phyloP scores from a whole-genome alignment of 768 basidiomycete species.

The Chalciporus piperatus region DNA sequence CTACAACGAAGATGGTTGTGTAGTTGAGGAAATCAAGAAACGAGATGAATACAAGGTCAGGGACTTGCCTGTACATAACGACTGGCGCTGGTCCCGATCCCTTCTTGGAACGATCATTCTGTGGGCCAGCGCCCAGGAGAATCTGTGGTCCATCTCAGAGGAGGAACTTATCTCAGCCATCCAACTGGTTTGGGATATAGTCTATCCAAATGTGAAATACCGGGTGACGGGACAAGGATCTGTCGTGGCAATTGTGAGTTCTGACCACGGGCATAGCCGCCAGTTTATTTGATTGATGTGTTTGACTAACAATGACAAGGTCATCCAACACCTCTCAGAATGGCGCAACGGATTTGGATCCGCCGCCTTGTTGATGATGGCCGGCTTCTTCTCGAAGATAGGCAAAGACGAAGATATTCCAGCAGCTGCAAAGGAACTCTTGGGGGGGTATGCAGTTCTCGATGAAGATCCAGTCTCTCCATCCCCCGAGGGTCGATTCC shows the following conservation, averaged over 20 bases:
- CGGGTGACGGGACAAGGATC: too few species aligned
- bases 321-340: neutral
- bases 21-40: neutral
- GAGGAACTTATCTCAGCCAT: neutral
- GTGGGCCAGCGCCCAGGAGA: conserved; percentile 1
- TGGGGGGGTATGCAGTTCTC: neutral
- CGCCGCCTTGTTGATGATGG: neutral
- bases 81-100: neutral
- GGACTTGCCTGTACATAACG: neutral
- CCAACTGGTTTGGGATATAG: too few species aligned
- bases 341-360: conserved; percentile 4
- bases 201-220: too few species aligned
- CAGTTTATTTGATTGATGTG: neutral
- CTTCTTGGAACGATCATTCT: neutral
- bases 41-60: neutral
- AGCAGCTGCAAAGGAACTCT: neutral
- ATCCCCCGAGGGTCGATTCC: neutral
- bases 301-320: neutral
- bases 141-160: neutral
- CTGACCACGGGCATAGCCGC: too few species aligned
- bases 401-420: neutral
- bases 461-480: neutral
- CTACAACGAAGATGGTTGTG: too few species aligned
- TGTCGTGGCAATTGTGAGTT: too few species aligned
- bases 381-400: neutral